A percentile compares a stretch with the other conserved stretches of the same genome.
Conservation (phyloP, 2,329 filamentous ascomycete genomes). For the Talaromyces sp. region DNA sequence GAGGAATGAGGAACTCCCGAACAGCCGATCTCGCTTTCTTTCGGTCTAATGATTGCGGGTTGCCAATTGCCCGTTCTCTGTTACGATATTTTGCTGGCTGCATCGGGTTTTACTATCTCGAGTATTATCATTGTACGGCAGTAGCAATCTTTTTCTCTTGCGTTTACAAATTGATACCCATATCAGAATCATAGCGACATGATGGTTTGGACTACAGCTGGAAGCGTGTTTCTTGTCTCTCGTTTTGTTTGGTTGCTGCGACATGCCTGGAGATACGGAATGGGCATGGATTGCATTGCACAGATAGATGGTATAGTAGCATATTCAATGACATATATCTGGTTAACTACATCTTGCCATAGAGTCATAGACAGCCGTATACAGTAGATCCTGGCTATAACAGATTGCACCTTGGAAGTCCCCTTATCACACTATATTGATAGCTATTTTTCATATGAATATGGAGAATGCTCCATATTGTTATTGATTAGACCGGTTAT, state of each 20-base stretch:
- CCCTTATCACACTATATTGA: no score
- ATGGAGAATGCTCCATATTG: no score
- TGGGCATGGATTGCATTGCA: slow-evolving; percentile 16
- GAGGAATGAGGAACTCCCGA: not conserved
- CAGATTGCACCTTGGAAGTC: no score
- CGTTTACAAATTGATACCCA: slow-evolving; percentile 21
- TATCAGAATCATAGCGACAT: slow-evolving; percentile 20
- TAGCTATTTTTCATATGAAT: no score
- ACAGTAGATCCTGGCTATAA: not conserved
- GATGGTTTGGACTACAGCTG: slow-evolving; percentile 7
- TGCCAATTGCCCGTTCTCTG: slow-evolving; percentile 1
- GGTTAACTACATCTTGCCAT: not conserved
- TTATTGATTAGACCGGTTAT: no score
- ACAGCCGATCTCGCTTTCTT: not conserved
- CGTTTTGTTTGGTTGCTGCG: slow-evolving; percentile 2
- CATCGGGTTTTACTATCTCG: slow-evolving; percentile 3
- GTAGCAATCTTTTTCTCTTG: slow-evolving; percentile 11
- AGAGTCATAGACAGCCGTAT: not conserved
- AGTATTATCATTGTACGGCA: slow-evolving; percentile 17
- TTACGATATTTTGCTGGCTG: slow-evolving; percentile 10
- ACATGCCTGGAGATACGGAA: not conserved
- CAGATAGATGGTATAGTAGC: slow-evolving; percentile 20
- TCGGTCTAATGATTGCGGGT: slow-evolving; percentile 4
- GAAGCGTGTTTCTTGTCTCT: slow-evolving; percentile 17
- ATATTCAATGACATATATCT: slow-evolving; percentile 18